These are phyloP conservation scores for Ceratocystis cacaofunesta DNA, from an alignment of 2,329 filamentous ascomycete genomes.

Conservation along the genomic window DNA sequence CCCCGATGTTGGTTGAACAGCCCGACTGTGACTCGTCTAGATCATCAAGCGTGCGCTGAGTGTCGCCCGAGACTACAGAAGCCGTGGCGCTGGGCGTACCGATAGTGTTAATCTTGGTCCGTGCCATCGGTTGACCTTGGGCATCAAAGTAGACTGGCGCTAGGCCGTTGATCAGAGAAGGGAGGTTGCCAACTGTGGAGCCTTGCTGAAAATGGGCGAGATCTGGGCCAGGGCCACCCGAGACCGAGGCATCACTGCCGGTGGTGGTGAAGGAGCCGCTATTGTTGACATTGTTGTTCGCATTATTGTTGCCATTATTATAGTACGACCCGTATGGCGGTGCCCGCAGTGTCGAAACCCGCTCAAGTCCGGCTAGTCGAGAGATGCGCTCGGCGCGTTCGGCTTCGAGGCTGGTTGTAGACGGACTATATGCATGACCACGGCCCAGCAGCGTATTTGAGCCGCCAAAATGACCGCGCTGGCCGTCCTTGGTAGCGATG, in stretches of 20 bases:
- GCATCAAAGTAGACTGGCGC: conserved; percentile 63
- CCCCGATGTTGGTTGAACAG: conserved; percentile 22
- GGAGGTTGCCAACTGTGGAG: conserved; percentile 20
- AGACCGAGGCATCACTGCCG: conserved; percentile 19
- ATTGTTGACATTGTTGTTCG: conserved; percentile 17
- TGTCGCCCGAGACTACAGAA: conserved; percentile 37
- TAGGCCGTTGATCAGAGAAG: conserved; percentile 16
- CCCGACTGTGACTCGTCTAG: conserved; percentile 30
- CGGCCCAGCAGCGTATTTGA: conserved; percentile 37
- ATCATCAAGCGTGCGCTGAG: conserved; percentile 38
- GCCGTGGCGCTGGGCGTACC: conserved; percentile 77
- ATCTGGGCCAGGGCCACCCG: conserved; percentile 34
- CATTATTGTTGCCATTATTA: conserved; percentile 17
- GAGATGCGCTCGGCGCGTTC: conserved; percentile 93
- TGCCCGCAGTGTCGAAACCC: conserved; percentile 61
- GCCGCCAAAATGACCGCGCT: conserved; percentile 56
- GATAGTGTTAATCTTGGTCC: conserved; percentile 74
- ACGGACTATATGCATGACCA: conserved; percentile 42
- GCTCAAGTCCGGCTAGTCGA: conserved; percentile 79
- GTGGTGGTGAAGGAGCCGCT: conserved; percentile 19
- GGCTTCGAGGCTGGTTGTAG: conserved; percentile 65
- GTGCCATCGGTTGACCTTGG: conserved; percentile 49
- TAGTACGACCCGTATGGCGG: conserved; percentile 21
- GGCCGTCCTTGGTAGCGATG: conserved; percentile 90
- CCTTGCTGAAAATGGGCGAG: conserved; percentile 28